Evolutionary conservation across 805 yeast genomes (phyloP).

Genomic region (Blastobotrys chiropterorum): DNA sequence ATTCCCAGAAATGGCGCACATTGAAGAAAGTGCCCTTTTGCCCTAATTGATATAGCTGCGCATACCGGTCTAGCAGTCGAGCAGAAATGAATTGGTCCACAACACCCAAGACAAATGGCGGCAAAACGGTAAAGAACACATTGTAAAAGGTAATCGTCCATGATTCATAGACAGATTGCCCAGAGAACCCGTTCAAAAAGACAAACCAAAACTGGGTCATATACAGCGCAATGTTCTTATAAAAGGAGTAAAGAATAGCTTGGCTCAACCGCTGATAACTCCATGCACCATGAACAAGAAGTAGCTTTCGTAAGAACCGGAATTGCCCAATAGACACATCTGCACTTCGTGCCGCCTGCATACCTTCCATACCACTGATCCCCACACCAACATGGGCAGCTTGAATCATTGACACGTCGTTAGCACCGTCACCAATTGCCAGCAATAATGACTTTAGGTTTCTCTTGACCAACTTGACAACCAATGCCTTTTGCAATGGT

Average conservation of each 20-base stretch:
- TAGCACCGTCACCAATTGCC: slow-evolving; percentile 99
- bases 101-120: slow-evolving; percentile 94
- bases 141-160: slow-evolving; percentile 97
- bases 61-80: slow-evolving; percentile 80
- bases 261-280: slow-evolving; percentile 90
- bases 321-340: slow-evolving; percentile 97
- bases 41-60: slow-evolving; percentile 86
- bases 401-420: slow-evolving; percentile 98
- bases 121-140: slow-evolving; percentile 87
- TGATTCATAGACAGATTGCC: slow-evolving; percentile 92
- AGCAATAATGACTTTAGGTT: slow-evolving; percentile 65
- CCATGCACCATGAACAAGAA: slow-evolving; percentile 97
- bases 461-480: slow-evolving; percentile 87
- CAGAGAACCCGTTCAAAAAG: slow-evolving; percentile 85
- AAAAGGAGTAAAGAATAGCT: slow-evolving; percentile 90
- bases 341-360: slow-evolving; percentile 98
- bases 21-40: slow-evolving; percentile 85
- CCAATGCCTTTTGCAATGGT: slow-evolving; percentile 93
- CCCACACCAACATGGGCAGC: slow-evolving; percentile 99
- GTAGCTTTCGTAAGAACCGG: slow-evolving; percentile 70
- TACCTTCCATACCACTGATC: slow-evolving; percentile 98
- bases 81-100: slow-evolving; percentile 96
- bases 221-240: slow-evolving; percentile 90
- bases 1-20: slow-evolving; percentile 90
- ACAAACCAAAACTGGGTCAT: slow-evolving; percentile 99